These are phyloP conservation scores for Phytophthora pinifolia DNA, from an alignment of 352 stramenopile genomes.

Conservation along the genomic window DNA sequence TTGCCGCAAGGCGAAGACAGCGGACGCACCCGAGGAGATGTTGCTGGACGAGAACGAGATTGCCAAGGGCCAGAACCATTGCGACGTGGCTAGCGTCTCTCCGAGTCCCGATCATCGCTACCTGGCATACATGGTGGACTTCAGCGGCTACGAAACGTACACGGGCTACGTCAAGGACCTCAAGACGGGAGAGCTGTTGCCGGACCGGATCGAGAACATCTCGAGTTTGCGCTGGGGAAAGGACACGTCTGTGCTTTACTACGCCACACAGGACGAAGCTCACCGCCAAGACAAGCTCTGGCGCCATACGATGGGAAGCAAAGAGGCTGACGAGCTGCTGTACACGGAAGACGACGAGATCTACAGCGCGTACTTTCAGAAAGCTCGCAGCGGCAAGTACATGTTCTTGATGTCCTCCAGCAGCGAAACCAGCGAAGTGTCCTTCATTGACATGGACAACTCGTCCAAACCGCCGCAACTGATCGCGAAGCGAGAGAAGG, in stretches of 20 bases:
- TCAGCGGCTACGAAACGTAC: slow-evolving; percentile 94
- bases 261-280: slow-evolving; percentile 90
- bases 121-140: slow-evolving; percentile 95
- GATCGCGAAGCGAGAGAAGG: slow-evolving; percentile 68
- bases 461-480: slow-evolving; percentile 47
- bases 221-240: slow-evolving; percentile 91
- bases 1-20: slow-evolving; percentile 76
- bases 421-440: slow-evolving; percentile 92
- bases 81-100: slow-evolving; percentile 73
- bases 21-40: slow-evolving; percentile 81
- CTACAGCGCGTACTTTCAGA: slow-evolving; percentile 92
- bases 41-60: slow-evolving; percentile 95
- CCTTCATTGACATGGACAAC: slow-evolving; percentile 69
- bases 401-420: slow-evolving; percentile 89
- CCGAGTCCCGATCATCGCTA: slow-evolving; percentile 90
- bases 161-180: slow-evolving; percentile 90
- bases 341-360: slow-evolving; percentile 95
- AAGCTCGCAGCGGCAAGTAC: slow-evolving; percentile 92
- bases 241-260: slow-evolving; percentile 93
- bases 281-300: slow-evolving; percentile 95
- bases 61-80: slow-evolving; percentile 84
- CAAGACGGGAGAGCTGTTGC: slow-evolving; percentile 55
- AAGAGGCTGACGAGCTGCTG: slow-evolving; percentile 84
- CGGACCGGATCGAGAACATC: slow-evolving; percentile 85
- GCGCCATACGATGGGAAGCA: slow-evolving; percentile 82